phyloP scores from a whole-genome alignment of 2,329 filamentous ascomycete genomes.

The Teratosphaeria zuluensis region DNA sequence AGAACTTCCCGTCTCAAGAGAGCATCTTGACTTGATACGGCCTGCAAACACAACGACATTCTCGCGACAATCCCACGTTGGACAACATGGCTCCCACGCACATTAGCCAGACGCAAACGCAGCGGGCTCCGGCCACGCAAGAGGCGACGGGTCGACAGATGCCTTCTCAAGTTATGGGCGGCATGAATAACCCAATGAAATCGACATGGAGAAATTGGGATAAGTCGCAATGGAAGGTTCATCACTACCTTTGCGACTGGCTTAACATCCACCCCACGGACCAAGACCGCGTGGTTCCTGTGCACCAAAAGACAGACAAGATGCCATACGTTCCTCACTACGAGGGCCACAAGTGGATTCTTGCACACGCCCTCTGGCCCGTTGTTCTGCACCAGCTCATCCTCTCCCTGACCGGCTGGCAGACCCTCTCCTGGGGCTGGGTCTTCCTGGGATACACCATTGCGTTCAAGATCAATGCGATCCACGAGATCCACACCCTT shows the following conservation, averaged over 20 bases:
- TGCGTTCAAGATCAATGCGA: conserved; percentile 32
- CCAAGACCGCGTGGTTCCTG: conserved; percentile 25
- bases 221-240: background rate
- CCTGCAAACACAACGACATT: too few relatives aligned
- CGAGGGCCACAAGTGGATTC: conserved; percentile 31
- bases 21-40: background rate
- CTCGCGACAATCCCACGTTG: background rate
- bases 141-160: background rate
- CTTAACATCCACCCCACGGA: background rate
- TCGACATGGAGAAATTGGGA: background rate
- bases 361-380: conserved; percentile 30
- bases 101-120: background rate
- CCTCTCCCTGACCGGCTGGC: conserved; percentile 21
- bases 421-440: conserved; percentile 19
- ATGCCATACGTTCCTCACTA: conserved; percentile 31
- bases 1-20: background rate
- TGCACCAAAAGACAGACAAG: conserved; percentile 33
- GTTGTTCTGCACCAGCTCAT: conserved; percentile 31
- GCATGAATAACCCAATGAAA: background rate
- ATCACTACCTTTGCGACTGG: background rate
- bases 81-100: background rate
- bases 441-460: conserved; percentile 30
- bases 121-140: background rate
- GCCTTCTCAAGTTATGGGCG: background rate
- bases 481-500: conserved; percentile 31